Percentiles rank a stretch among this genome's conserved stretches.
Evolutionary conservation across 2,329 filamentous ascomycete species (phyloP).

Genomic region (Epichloe bromicola): DNA sequence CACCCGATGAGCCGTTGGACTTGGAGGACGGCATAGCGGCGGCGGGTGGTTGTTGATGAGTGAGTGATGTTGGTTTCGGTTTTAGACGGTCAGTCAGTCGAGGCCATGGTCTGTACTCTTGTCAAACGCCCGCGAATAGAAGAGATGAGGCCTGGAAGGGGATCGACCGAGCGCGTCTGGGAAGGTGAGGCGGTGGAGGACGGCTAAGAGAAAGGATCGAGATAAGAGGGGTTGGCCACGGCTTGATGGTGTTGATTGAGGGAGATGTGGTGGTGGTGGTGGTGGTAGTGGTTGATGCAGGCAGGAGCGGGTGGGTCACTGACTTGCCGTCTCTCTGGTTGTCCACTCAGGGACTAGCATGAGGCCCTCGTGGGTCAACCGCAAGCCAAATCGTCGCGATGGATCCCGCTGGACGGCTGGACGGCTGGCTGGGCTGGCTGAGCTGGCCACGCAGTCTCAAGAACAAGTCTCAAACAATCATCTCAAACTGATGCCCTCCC

Average conservation of each 20-base stretch:
- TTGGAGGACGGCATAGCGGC: constrained; percentile 40
- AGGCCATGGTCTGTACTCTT: constrained; percentile 24
- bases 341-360: too few species aligned
- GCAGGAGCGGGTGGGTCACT: neutral
- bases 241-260: neutral
- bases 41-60: neutral
- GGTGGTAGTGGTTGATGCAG: neutral
- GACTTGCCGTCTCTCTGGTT: neutral
- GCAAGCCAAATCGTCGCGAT: too few species aligned
- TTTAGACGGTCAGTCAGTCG: constrained; percentile 19
- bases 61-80: neutral
- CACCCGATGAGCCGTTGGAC: constrained; percentile 32
- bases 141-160: neutral
- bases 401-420: neutral
- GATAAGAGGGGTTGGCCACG: too few species aligned
- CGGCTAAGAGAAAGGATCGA: neutral
- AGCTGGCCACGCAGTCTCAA: too few species aligned
- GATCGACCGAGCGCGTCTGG: neutral
- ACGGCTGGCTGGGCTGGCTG: too few species aligned
- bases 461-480: too few species aligned
- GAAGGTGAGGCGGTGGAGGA: neutral
- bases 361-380: too few species aligned
- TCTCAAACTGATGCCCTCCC: too few species aligned
- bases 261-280: neutral
- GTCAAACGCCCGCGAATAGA: neutral